A percentile compares a stretch with the other conserved stretches of the same genome.
These are phyloP conservation scores for Cerioporus squamosus DNA, from an alignment of 1,284 basidiomycete species.

Conservation along the genomic window DNA sequence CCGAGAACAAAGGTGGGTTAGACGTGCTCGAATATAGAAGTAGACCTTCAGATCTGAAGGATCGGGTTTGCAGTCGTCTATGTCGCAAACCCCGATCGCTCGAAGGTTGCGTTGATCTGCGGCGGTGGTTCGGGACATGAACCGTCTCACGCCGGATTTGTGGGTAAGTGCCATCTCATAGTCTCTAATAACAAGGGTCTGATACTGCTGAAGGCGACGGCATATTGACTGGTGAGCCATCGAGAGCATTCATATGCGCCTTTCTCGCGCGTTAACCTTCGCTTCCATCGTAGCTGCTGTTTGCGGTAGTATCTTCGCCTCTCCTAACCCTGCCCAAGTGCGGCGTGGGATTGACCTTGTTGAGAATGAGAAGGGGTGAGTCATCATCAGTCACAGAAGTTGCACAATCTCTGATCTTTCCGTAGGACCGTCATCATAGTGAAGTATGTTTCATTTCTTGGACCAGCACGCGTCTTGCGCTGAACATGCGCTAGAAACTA, in stretches of 20 bases:
- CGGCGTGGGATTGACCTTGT: slow-evolving; percentile 79
- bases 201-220: slow-evolving; percentile 59
- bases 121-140: slow-evolving; percentile 94
- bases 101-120: slow-evolving; percentile 82
- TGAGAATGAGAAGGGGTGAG: slow-evolving; percentile 76
- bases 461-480: not conserved
- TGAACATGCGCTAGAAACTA: slow-evolving; percentile 62
- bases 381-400: slow-evolving; percentile 1
- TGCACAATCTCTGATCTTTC: not conserved
- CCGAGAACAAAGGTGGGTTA: slow-evolving; percentile 60
- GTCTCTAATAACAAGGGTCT: not conserved
- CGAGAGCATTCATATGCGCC: slow-evolving; percentile 17
- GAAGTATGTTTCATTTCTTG: slow-evolving; percentile 56
- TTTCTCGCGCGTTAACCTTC: not conserved
- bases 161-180: slow-evolving; percentile 53
- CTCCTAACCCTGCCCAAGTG: slow-evolving; percentile 86
- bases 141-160: slow-evolving; percentile 84
- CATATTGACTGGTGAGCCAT: slow-evolving; percentile 67
- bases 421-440: slow-evolving; percentile 80
- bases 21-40: not conserved
- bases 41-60: not conserved
- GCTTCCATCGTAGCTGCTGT: slow-evolving; percentile 64
- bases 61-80: slow-evolving; percentile 57
- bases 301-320: slow-evolving; percentile 87
- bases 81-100: slow-evolving; percentile 55